Conservation (phyloP, 129 eudicot genomes). For the Glebionis coronaria region DNA sequence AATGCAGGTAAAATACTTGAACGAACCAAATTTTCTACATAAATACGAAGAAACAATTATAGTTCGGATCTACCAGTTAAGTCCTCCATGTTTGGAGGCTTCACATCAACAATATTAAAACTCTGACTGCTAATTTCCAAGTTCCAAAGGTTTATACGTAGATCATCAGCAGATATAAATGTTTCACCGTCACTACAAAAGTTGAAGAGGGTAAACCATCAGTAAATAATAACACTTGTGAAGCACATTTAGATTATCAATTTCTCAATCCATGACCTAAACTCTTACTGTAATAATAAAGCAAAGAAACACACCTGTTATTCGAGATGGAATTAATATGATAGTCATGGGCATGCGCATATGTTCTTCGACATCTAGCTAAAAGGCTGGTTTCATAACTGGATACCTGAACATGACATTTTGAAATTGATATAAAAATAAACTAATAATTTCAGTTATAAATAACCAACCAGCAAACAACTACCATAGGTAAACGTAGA, state of each 20-base stretch:
- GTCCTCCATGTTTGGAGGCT: conserved; percentile 98
- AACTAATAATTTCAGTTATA: not conserved
- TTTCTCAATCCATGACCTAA: not conserved
- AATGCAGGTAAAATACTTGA: not conserved
- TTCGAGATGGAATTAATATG: conserved; percentile 93
- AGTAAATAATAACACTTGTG: not conserved
- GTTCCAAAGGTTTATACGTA: conserved; percentile 97
- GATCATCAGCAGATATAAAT: conserved; percentile 96
- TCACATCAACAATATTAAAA: conserved; percentile 90
- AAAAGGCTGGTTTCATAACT: conserved; percentile 77
- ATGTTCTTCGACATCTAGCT: conserved; percentile 83
- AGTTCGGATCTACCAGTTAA: conserved; percentile 60
- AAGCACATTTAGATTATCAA: conserved; percentile 4
- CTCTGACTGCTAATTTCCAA: conserved; percentile 89
- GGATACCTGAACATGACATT: conserved; percentile 56
- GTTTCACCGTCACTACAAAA: conserved; percentile 91
- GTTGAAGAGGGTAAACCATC: conserved; percentile 19
- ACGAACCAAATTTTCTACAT: too few species aligned
- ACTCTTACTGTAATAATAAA: not conserved
- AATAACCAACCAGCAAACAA: conserved; percentile 37
- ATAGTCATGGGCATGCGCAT: conserved; percentile 97
- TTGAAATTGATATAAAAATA: conserved; percentile 6
- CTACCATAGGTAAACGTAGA: conserved; percentile 83
- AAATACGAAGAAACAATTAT: not conserved
- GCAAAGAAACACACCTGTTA: conserved; percentile 56